phyloP scores from a whole-genome alignment of 2,329 filamentous ascomycete species.

The Paracoccidioides brasiliensis region DNA sequence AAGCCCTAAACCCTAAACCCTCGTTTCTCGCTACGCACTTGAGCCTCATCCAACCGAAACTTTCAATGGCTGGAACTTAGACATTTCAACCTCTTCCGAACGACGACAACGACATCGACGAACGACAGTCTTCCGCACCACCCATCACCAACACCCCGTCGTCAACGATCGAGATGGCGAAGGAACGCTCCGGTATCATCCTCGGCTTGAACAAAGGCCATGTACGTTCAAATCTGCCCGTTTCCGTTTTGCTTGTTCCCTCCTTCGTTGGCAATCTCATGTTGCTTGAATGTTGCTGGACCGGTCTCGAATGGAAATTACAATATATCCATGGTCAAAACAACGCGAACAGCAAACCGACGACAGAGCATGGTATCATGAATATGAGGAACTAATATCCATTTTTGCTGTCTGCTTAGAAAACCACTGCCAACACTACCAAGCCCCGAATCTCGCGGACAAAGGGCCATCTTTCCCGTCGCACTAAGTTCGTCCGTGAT shows the following conservation, averaged over 20 bases:
- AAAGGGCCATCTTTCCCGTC: constrained; percentile 95
- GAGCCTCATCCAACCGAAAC: constrained; percentile 23
- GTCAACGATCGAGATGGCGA: constrained; percentile 36
- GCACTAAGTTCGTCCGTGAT: constrained; percentile 91
- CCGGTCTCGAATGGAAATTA: not conserved
- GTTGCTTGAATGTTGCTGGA: not conserved
- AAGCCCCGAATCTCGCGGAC: constrained; percentile 70
- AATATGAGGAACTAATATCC: constrained; percentile 11
- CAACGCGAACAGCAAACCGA: not conserved
- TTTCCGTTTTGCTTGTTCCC: constrained; percentile 3
- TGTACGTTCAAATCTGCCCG: constrained; percentile 39
- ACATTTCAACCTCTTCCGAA: constrained; percentile 7
- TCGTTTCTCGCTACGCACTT: constrained; percentile 26
- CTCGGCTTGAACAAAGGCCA: constrained; percentile 53
- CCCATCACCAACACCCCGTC: constrained; percentile 14
- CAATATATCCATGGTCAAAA: not conserved
- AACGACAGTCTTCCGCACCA: constrained; percentile 5
- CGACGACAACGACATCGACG: constrained; percentile 6
- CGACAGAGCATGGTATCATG: not conserved
- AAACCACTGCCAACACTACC: constrained; percentile 63
- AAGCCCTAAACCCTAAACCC: constrained; percentile 28
- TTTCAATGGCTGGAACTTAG: constrained; percentile 3
- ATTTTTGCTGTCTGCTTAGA: constrained; percentile 41
- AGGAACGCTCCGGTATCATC: constrained; percentile 42
- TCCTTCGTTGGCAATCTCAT: constrained; percentile 1